phyloP scores from a whole-genome alignment of 768 basidiomycete genomes.

The Leccinum subgranulosum region DNA sequence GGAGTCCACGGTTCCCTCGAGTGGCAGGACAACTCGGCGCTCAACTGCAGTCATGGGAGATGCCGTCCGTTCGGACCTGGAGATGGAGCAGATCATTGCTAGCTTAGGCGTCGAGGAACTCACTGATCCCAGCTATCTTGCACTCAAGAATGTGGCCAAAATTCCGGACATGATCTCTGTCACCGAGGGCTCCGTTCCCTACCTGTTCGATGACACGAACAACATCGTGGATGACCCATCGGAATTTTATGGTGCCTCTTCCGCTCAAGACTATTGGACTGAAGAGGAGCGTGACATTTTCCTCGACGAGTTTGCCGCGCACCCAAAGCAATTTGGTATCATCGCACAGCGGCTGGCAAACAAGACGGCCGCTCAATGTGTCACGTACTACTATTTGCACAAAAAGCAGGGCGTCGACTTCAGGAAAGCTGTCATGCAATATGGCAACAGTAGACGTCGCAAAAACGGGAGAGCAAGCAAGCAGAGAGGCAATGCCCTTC shows the following conservation, averaged over 20 bases:
- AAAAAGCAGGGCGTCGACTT: constrained; percentile 89
- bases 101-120: constrained; percentile 89
- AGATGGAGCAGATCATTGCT: constrained; percentile 98
- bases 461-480: constrained; percentile 58
- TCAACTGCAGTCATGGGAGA: constrained; percentile 74
- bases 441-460: constrained; percentile 63
- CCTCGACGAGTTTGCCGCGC: constrained; percentile 73
- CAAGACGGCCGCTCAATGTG: constrained; percentile 87
- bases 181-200: constrained; percentile 54
- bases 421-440: constrained; percentile 65
- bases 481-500: constrained; percentile 77
- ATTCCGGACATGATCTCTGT: constrained; percentile 91
- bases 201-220: constrained; percentile 81
- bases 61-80: constrained; percentile 89
- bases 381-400: constrained; percentile 91
- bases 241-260: constrained; percentile 71
- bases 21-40: constrained; percentile 68
- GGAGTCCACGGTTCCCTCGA: constrained; percentile 38
- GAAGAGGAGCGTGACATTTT: constrained; percentile 78
- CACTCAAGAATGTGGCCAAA: constrained; percentile 75
- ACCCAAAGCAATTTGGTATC: constrained; percentile 95
- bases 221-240: constrained; percentile 72
- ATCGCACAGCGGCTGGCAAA: constrained; percentile 77
- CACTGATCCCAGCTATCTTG: constrained; percentile 89
- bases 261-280: constrained; percentile 85